Evolutionary conservation across 2,329 filamentous ascomycete genomes (phyloP).

Genomic region (Cladophialophora bantiana): DNA sequence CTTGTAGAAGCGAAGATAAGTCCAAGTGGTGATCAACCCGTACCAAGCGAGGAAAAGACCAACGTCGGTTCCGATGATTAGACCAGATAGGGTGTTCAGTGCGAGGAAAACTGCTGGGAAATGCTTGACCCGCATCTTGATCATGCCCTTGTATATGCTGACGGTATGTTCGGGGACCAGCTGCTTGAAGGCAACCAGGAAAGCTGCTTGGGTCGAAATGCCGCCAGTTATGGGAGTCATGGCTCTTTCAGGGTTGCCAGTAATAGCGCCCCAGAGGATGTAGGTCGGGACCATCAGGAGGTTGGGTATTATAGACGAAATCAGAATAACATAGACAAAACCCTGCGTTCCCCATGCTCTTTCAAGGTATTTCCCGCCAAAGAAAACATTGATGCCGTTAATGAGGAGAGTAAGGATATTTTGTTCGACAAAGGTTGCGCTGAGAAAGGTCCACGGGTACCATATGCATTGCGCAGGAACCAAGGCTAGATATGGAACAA

Average conservation of each 20-base stretch:
- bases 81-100: slow-evolving; percentile 71
- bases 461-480: slow-evolving; percentile 82
- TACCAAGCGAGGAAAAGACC: slow-evolving; percentile 79
- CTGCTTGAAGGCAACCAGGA: slow-evolving; percentile 97
- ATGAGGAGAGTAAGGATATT: slow-evolving; percentile 87
- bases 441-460: slow-evolving; percentile 92
- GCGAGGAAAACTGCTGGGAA: slow-evolving; percentile 78
- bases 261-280: slow-evolving; percentile 74
- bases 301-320: slow-evolving; percentile 82
- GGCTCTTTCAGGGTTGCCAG: slow-evolving; percentile 48
- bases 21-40: slow-evolving; percentile 89
- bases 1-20: slow-evolving; percentile 96
- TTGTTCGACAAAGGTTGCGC: slow-evolving; percentile 87
- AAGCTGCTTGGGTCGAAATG: slow-evolving; percentile 86
- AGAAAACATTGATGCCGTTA: slow-evolving; percentile 79
- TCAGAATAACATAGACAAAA: slow-evolving; percentile 85
- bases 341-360: slow-evolving; percentile 92
- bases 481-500: slow-evolving; percentile 85
- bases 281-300: slow-evolving; percentile 75
- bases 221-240: slow-evolving; percentile 85
- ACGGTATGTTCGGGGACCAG: slow-evolving; percentile 97
- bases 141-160: slow-evolving; percentile 83
- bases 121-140: slow-evolving; percentile 87
- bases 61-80: slow-evolving; percentile 73
- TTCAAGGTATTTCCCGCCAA: slow-evolving; percentile 94